Conservation (phyloP, 208 protist species). For the Tetramitus jugosus region DNA sequence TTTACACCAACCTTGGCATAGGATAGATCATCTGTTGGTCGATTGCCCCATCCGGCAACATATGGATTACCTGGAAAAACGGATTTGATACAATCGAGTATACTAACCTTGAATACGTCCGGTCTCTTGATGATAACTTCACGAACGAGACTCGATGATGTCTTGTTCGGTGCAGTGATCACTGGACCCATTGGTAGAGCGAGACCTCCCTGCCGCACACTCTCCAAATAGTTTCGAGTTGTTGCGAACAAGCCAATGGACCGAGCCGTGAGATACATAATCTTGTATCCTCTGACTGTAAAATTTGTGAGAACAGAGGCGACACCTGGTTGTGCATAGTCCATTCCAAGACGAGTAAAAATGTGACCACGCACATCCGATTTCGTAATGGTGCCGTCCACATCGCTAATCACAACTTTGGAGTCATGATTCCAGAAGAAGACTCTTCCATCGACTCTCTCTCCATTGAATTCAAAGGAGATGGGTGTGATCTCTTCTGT, state of each 20-base stretch:
- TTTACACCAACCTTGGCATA: neutral
- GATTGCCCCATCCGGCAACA: conserved; percentile 81
- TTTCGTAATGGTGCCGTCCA: conserved; percentile 97
- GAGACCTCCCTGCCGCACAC: neutral
- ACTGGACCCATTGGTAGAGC: neutral
- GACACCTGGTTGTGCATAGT: neutral
- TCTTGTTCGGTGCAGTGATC: neutral
- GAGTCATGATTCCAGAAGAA: conserved; percentile 77
- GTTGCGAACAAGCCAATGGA: neutral
- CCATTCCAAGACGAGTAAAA: conserved; percentile 60
- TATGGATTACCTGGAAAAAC: conserved; percentile 50
- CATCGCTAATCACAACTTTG: conserved; percentile 91
- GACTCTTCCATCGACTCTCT: conserved; percentile 66
- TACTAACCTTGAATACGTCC: conserved; percentile 7
- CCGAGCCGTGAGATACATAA: conserved; percentile 15
- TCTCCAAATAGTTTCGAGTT: neutral
- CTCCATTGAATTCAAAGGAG: neutral
- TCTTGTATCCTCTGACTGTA: neutral
- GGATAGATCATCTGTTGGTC: conserved; percentile 54
- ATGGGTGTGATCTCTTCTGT: neutral
- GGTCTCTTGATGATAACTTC: conserved; percentile 12
- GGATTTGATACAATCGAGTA: neutral
- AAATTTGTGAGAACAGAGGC: neutral
- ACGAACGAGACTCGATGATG: neutral
- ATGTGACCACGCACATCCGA: conserved; percentile 88